Evolutionary conservation across 441 rosid species (phyloP), one percentile per base, ranked within the genome.

Genomic region (Sinapis alba): DNA sequence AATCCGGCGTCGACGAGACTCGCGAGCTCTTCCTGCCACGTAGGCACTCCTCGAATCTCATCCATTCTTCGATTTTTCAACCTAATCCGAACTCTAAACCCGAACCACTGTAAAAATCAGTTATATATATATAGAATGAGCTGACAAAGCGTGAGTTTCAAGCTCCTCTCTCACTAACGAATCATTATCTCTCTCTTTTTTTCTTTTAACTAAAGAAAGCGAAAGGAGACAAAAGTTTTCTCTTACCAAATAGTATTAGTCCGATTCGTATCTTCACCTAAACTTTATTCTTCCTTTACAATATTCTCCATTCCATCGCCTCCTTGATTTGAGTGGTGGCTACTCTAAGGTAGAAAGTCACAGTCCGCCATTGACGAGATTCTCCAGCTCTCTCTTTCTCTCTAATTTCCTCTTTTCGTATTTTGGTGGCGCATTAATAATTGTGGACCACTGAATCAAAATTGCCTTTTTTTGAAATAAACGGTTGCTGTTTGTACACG

Each of bases 11-110:
- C 94, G 32, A 87, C 80, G 71, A 90, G 69, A 75, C 89, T 87
- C 38, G 84, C 86, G 13, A 86, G 78, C 79, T 93, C 95, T 47
- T 90, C 95, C 67, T 63, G 80, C 98, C 98, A 93, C 77, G 93
- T 80, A 75, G 73, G 72, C 47, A 72, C 41, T 79, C 80, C 81
- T 32, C 76, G 66, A 58, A 81, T 80, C 72, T 90, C 96, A 70
- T 79, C 87, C 94, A 86, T 87, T 23, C 19, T 50, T 61, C 28
- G 6, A 2, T 43, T 43, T 41, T 43, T 9, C 2, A 65, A 43
- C 21, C 69, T 5, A 27, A 50, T 24, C 56, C n/a, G 23, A 69
- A 57, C 19, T 57, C 19, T n/a, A 43, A 7, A 30, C 56, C 20
- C 38, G 3, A 57, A 9, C 47, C 61, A 20, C 62, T 15, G 26